A percentile compares a stretch with the other conserved stretches of the same genome.
Evolutionary conservation across 129 eudicot species (phyloP).

Genomic region (Ambrosia trifida): DNA sequence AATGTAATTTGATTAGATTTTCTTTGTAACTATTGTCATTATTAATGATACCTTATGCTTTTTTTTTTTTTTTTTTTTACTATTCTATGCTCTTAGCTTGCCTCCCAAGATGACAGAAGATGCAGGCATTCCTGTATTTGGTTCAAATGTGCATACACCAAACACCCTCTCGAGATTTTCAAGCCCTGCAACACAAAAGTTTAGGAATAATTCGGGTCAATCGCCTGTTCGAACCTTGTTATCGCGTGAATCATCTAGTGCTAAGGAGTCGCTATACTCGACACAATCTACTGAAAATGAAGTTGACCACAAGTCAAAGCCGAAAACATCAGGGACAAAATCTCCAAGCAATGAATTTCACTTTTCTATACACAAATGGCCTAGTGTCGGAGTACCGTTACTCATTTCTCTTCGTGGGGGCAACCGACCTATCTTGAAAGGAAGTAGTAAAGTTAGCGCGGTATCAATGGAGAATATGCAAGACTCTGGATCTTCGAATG

Average conservation of each 20-base stretch:
- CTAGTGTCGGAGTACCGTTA: conserved; percentile 62
- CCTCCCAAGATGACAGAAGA: conserved; percentile 52
- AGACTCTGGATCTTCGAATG: conserved; percentile 23
- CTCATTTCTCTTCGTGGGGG: conserved; percentile 47
- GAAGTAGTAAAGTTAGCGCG: conserved; percentile 37
- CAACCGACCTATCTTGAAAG: conserved; percentile 38
- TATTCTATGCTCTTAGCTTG: conserved; percentile 34
- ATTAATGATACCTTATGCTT: too few species aligned
- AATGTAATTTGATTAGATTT: too few species aligned
- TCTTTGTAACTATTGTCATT: too few species aligned
- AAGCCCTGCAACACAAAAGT: conserved; percentile 31
- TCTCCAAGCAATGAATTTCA: conserved; percentile 55
- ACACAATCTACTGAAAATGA: conserved; percentile 32
- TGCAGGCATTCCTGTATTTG: conserved; percentile 49
- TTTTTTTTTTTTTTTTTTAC: too few species aligned
- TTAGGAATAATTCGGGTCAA: conserved; percentile 17
- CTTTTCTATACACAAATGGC: conserved; percentile 94
- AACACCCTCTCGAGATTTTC: conserved; percentile 50
- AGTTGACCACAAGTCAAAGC: conserved; percentile 27
- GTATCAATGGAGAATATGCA: conserved; percentile 27
- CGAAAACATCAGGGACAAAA: conserved; percentile 27
- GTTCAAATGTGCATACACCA: conserved; percentile 40
- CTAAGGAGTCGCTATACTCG: conserved; percentile 22
- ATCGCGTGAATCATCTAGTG: conserved; percentile 42
- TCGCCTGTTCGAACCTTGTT: conserved; percentile 45